Base-by-base conservation (phyloP, 2,329 filamentous ascomycete genomes). In the Alternaria triticina region DNA sequence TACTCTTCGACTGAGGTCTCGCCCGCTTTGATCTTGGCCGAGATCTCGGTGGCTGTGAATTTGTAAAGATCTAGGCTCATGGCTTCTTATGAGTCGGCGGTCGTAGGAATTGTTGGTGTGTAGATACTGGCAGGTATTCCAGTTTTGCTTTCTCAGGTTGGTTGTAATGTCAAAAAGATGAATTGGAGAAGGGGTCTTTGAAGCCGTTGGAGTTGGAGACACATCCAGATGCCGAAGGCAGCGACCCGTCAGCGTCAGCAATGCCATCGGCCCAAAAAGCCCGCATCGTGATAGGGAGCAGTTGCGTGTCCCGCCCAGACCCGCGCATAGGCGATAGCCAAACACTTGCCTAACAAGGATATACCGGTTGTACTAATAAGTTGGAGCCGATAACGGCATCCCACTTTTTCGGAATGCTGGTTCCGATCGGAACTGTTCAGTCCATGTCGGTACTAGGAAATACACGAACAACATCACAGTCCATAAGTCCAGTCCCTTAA, bases 1-100 rank as follows among this genome's bases (percentile, higher is more conserved):
- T 77, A 77, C 2, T 70, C 66, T 61, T 77, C 67, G 5, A 77
- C 74, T 8, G 73, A 73, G 3, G 74, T 25, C 5, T 68, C 62
- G n/a, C 68, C 72, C 45, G 64, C 62, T 28, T 66, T 69, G 61
- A 75, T 69, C 57, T 69, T 70, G 8, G 64, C 54, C 43, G 72
- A 63, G 23, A 70, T 67, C 54, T 77, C 58, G 1, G 70, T 70
- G 5, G 73, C 73, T 7, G 73, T 75, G 12, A 74, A 65, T 46
- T 59, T 65, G 58, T 67, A 72, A 6, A 64, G 66, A 44, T 74
- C 55, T 2, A 49, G 50, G 23, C 17, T 15, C 59, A 62, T 62
- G 17, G 17, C 49, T 23, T 27, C 20, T 3, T 5, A 40, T 2
- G 10, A 5, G 0, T 30, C 4, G 6, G 11, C n/a, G 12, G 11